Evolutionary conservation across 1,284 basidiomycete genomes (phyloP).

Genomic region (Malassezia pachydermatis): DNA sequence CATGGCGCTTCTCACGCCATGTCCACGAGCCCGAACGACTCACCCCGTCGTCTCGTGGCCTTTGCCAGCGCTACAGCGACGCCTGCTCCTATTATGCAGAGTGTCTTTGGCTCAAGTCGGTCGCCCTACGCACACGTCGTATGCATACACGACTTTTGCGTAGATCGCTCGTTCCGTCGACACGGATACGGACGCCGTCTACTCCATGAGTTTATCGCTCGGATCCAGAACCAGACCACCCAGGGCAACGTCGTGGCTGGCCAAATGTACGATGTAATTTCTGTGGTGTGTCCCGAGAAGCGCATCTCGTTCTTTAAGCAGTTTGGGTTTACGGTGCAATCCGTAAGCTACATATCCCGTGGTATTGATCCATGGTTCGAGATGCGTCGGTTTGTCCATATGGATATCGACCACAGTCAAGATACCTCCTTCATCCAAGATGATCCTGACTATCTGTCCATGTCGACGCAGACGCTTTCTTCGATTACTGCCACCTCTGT

Average conservation of each 20-base stretch:
- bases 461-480: background rate
- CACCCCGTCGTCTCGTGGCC: conserved; percentile 32
- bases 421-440: background rate
- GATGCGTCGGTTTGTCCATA: conserved; percentile 25
- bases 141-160: conserved; percentile 41
- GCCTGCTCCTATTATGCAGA: conserved; percentile 30
- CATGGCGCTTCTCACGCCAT: conserved; percentile 41
- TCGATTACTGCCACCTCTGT: background rate
- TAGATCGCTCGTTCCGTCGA: conserved; percentile 26
- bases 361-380: conserved; percentile 37
- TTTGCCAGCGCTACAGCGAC: conserved; percentile 38
- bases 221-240: conserved; percentile 23
- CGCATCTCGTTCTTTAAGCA: conserved; percentile 33
- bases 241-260: conserved; percentile 11
- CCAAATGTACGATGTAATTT: conserved; percentile 37
- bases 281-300: conserved; percentile 34
- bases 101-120: conserved; percentile 33
- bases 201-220: conserved; percentile 30
- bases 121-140: conserved; percentile 36
- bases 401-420: background rate
- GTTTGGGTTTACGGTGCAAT: conserved; percentile 32
- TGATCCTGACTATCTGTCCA: background rate
- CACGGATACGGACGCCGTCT: conserved; percentile 31
- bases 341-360: conserved; percentile 37
- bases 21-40: conserved; percentile 19